phyloP scores from a whole-genome alignment of 1,284 basidiomycete genomes.

The Trametes hirsuta region DNA sequence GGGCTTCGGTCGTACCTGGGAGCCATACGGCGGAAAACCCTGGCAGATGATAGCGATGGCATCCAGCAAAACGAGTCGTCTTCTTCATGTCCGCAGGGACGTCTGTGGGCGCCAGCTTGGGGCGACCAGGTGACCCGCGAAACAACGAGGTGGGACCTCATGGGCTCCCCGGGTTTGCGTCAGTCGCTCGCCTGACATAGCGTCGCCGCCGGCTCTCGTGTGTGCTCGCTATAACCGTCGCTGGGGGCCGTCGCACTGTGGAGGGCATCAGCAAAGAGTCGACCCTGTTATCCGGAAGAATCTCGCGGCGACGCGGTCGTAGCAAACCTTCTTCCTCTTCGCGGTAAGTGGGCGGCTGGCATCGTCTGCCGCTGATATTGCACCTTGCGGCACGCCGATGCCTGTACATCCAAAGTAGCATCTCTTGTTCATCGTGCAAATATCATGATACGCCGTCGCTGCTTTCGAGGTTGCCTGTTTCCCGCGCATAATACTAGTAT shows the following conservation, averaged over 20 bases:
- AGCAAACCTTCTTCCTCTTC: not conserved
- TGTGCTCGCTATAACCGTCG: not conserved
- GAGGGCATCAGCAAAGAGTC: not conserved
- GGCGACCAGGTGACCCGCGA: slow-evolving; percentile 7
- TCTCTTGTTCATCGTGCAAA: no score
- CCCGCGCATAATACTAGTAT: no score
- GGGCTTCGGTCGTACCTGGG: slow-evolving; percentile 14
- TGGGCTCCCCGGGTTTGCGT: not conserved
- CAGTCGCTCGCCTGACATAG: not conserved
- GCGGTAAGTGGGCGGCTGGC: not conserved
- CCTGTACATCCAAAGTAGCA: no score
- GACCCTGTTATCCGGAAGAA: not conserved
- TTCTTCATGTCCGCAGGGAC: slow-evolving; percentile 1
- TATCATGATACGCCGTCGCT: no score
- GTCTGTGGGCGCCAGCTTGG: slow-evolving; percentile 7
- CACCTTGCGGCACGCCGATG: no score
- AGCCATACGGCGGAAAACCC: not conserved
- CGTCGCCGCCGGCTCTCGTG: not conserved
- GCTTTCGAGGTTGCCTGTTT: no score
- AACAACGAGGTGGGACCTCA: not conserved
- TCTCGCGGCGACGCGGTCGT: not conserved
- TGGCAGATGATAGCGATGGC: slow-evolving; percentile 7
- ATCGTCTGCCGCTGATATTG: not conserved
- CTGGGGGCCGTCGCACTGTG: not conserved
- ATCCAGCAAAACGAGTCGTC: not conserved